Conservation (phyloP, 805 yeast genomes). For the Candida tammaniensis region DNA sequence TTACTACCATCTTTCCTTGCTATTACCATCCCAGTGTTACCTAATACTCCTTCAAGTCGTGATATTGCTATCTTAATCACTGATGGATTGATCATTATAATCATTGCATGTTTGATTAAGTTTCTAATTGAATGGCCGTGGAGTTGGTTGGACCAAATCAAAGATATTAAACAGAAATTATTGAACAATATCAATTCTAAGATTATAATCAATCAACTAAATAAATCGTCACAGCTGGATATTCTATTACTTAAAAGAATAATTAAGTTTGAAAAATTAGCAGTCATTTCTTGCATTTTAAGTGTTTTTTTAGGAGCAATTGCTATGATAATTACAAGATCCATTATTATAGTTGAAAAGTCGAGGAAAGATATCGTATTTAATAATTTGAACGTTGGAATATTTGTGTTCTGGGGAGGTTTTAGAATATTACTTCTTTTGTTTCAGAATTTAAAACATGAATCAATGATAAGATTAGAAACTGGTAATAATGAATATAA, state of each 20-base stretch:
- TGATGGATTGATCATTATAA: slow-evolving; percentile 27
- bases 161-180: slow-evolving; percentile 14
- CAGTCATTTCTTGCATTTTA: too few relatives aligned
- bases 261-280: slow-evolving; percentile 10
- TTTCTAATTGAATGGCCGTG: slow-evolving; percentile 42
- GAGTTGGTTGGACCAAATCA: slow-evolving; percentile 33
- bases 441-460: slow-evolving; percentile 5
- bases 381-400: slow-evolving; percentile 32
- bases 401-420: slow-evolving; percentile 28
- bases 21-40: slow-evolving; percentile 18
- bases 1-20: slow-evolving; percentile 27
- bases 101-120: slow-evolving; percentile 33
- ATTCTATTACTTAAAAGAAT: slow-evolving; percentile 4
- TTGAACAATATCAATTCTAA: slow-evolving; percentile 15
- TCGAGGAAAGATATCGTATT: slow-evolving; percentile 26
- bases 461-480: slow-evolving; percentile 5
- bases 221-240: too few relatives aligned
- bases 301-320: slow-evolving; percentile 25
- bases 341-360: slow-evolving; percentile 23
- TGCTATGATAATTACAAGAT: slow-evolving; percentile 26
- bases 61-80: slow-evolving; percentile 25
- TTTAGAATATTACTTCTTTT: slow-evolving; percentile 21
- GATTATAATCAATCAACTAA: slow-evolving; percentile 9
- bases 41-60: slow-evolving; percentile 11
- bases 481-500: slow-evolving; percentile 11